Percentiles rank a stretch among this genome's conserved stretches.
Evolutionary conservation across 257 asterid species (phyloP).

Genomic region (Vinca minor): DNA sequence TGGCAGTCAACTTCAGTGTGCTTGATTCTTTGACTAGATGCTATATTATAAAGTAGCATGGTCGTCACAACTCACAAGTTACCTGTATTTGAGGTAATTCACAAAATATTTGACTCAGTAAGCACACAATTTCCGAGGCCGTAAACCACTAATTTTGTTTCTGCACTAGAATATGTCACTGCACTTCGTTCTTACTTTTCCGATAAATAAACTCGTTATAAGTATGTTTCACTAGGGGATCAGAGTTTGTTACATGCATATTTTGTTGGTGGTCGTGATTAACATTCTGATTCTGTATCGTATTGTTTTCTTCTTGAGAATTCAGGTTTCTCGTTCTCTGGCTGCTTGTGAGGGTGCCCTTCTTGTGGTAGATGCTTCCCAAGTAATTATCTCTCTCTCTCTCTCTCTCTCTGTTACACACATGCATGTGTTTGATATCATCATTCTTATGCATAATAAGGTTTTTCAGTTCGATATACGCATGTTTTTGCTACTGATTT

Average conservation of each 20-base stretch:
- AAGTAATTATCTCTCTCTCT: conserved; percentile 34
- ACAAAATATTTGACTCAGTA: no score
- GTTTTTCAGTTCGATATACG: background rate
- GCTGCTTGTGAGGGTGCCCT: conserved; percentile 99
- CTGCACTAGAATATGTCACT: no score
- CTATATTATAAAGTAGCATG: no score
- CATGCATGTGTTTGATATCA: background rate
- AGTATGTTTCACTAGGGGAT: background rate
- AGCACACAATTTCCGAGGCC: no score
- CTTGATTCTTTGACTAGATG: no score
- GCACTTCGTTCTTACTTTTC: no score
- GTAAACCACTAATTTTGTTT: no score
- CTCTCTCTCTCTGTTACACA: no score
- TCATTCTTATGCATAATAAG: background rate
- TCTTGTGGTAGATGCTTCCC: conserved; percentile 99
- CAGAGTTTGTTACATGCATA: background rate
- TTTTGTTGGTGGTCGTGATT: background rate
- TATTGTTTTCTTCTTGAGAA: conserved; percentile 18
- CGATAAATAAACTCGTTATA: background rate
- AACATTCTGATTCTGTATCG: background rate
- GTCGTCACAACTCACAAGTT: no score
- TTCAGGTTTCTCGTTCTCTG: conserved; percentile 97
- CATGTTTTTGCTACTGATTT: conserved; percentile 6
- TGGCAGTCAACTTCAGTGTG: no score
- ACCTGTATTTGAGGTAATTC: no score